Evolutionary conservation across 805 yeast species (phyloP), one percentile per base, ranked within the genome.

Genomic region (Peterozyma toletana): DNA sequence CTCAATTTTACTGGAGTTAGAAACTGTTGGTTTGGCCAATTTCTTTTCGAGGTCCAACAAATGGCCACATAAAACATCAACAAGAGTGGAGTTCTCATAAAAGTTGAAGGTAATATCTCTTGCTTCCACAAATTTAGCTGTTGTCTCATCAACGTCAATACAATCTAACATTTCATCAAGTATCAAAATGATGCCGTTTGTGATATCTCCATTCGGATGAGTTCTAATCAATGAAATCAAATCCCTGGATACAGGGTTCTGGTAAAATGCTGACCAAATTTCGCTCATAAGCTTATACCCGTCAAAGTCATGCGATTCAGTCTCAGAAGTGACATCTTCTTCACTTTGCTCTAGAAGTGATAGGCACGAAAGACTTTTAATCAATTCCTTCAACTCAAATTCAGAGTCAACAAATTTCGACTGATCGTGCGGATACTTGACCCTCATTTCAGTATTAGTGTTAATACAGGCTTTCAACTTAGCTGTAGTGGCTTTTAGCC

Each of bases 181-280:
- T 3, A 46, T 33, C 3, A 9, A 9, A 11, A 46, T 17, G 10
- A 46, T 14, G 30, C 40, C 44, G 13, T 14, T 27, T 16, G 35
- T 11, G n/a, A 47, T 33, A 33, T 40, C 47, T 11, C 33, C 9
- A 34, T 44, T 47, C n/a, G 49, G 49, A 30, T 47, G 49, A 7
- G 44, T 18, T 15, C 39, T 37, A 11, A 47, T 31, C 35, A 47
- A 35, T 13, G 43, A 17, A 13, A 47, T 11, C 35, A 47, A 29
- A 17, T 21, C 21, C 35, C 35, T 16, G 9, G 40, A 10, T 3
- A 37, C 18, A 13, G 14, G 18, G 15, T 27, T 38, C 11, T 13
- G 27, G 34, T 31, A 31, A 31, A 31, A 31, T 5, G 15, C 13
- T 5, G 5, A 9, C 18, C 40, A 36, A 33, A 43, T 34, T 3